Percentiles rank a stretch among this genome's conserved stretches.
Evolutionary conservation across 345 rosid genomes (phyloP).

Genomic region (Boechera divaricarpa): DNA sequence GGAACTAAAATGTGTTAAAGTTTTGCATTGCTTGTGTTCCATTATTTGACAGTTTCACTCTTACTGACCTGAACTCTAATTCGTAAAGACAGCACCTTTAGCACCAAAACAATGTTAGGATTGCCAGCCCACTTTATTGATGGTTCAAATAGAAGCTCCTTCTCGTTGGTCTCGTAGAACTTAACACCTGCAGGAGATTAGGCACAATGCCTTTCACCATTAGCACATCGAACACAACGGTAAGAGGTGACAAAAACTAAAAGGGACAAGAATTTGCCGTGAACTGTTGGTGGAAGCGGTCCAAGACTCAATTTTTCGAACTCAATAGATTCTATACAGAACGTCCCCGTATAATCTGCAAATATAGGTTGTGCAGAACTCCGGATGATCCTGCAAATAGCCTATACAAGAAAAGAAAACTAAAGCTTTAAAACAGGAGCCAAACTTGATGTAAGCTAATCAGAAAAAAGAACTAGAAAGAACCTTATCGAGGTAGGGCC

Average conservation of each 20-base stretch:
- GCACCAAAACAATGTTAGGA: slow-evolving; percentile 67
- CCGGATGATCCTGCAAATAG: slow-evolving; percentile 57
- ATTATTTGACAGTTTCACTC: background rate
- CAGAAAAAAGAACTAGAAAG: slow-evolving; percentile 6
- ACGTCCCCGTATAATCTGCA: slow-evolving; percentile 63
- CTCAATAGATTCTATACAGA: slow-evolving; percentile 57
- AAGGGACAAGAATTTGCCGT: slow-evolving; percentile 49
- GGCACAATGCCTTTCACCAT: background rate
- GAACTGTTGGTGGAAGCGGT: slow-evolving; percentile 67
- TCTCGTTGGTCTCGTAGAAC: slow-evolving; percentile 72
- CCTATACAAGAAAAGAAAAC: slow-evolving; percentile 49
- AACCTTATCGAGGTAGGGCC: slow-evolving; percentile 87
- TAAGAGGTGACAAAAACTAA: background rate
- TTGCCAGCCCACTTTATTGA: slow-evolving; percentile 83
- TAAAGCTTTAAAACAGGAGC: slow-evolving; percentile 9
- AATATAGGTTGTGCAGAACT: slow-evolving; percentile 58
- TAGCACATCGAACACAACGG: background rate
- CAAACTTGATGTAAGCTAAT: background rate
- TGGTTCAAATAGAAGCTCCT: slow-evolving; percentile 72
- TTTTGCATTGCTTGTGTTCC: background rate
- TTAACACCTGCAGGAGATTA: slow-evolving; percentile 58
- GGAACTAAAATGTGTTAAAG: slow-evolving; percentile 3
- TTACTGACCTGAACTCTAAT: slow-evolving; percentile 68
- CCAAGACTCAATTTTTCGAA: slow-evolving; percentile 66
- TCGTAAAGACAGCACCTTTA: slow-evolving; percentile 55